A percentile compares a stretch with the other conserved stretches of the same genome.
Conservation (phyloP, 176 grass and related monocot genomes). For the Saccharum officinarum region DNA sequence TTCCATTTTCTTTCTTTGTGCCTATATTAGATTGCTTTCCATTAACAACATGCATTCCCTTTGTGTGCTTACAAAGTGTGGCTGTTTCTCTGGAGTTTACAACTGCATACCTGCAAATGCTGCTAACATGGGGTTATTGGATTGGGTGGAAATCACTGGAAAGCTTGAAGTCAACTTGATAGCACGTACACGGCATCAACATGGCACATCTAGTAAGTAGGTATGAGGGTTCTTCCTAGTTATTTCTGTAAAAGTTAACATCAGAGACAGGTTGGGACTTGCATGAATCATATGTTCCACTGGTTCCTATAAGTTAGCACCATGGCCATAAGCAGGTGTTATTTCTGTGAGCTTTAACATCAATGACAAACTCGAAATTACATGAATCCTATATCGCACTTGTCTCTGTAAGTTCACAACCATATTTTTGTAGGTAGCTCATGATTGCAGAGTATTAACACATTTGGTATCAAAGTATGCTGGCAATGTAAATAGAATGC, state of each 20-base stretch:
- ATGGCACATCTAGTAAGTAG: too few relatives aligned
- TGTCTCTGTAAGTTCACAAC: too few relatives aligned
- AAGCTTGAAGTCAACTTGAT: not conserved
- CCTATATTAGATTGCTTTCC: too few relatives aligned
- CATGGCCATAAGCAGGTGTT: not conserved
- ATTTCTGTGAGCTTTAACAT: too few relatives aligned
- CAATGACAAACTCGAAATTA: too few relatives aligned
- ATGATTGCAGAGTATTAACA: too few relatives aligned
- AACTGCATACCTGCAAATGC: not conserved
- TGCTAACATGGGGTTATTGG: not conserved
- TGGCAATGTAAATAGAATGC: too few relatives aligned
- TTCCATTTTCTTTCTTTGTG: too few relatives aligned
- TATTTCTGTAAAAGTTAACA: not conserved
- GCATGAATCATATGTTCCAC: not conserved
- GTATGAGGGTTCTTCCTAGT: not conserved
- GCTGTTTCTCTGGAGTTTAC: not conserved
- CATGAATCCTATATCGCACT: too few relatives aligned
- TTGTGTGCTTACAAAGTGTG: not conserved
- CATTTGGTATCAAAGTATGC: too few relatives aligned
- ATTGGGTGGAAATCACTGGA: not conserved
- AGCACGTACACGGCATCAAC: not conserved
- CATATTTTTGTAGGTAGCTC: too few relatives aligned
- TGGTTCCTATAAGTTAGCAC: not conserved
- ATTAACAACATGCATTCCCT: not conserved
- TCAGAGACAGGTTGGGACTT: not conserved